A percentile compares a stretch with the other conserved stretches of the same genome.
These are phyloP conservation scores for Botrytis tulipae DNA, from an alignment of 2,329 filamentous ascomycete species.

Conservation along the genomic window DNA sequence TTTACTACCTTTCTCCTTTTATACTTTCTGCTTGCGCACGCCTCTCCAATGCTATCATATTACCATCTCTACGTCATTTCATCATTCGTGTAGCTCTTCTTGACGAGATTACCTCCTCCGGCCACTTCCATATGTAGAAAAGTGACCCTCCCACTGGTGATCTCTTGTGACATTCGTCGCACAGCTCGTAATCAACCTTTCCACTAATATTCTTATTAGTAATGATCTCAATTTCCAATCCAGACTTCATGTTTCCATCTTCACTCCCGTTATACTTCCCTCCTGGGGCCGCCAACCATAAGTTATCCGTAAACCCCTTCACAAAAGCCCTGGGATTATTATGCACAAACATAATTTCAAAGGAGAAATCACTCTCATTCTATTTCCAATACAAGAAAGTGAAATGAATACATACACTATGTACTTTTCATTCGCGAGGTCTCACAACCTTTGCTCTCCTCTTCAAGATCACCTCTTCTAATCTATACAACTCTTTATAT, in stretches of 20 bases:
- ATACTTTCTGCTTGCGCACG: too few relatives aligned
- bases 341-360: neutral
- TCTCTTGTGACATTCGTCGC: neutral
- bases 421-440: neutral
- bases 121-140: too few relatives aligned
- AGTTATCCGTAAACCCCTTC: neutral
- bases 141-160: too few relatives aligned
- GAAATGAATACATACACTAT: neutral
- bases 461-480: neutral
- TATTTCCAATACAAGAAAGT: neutral
- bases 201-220: neutral
- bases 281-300: fast-evolving
- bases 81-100: neutral
- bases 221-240: neutral
- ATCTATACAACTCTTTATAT: too few relatives aligned
- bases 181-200: neutral
- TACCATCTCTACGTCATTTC: neutral
- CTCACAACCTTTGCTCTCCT: neutral
- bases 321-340: neutral
- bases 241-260: neutral
- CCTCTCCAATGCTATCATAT: neutral
- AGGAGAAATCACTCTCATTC: neutral
- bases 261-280: neutral
- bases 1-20: neutral
- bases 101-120: neutral